Evolutionary conservation across 768 basidiomycete genomes (phyloP), one percentile per base, ranked within the genome.

Genomic region (Rhizopogon salebrosus): DNA sequence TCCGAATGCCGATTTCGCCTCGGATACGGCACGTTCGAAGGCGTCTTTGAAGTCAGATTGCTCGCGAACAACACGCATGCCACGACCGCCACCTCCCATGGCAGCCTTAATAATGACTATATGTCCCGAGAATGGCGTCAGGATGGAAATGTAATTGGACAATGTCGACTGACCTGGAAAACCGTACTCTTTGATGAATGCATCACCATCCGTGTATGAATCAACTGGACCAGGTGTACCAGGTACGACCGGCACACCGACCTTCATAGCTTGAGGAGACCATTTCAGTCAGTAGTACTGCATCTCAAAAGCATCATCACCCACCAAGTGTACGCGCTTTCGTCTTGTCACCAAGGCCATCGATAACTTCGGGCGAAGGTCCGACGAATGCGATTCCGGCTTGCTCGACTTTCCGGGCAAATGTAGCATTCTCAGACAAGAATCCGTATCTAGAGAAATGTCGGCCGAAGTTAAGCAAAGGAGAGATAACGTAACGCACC

Each of bases 41-140:
- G 89, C 76, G 52, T 80, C 76, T 73, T 92, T 80, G 79, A 98
- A 98, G 60, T 92, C 88, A 27, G 86, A 85, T 68, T 95, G 88
- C 64, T 94, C 92, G 57, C 92, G 85, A 31, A 99, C 97, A 52
- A 99, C 95, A 63, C 97, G 90, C 97, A 98, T 99, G 55, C 97
- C 97, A 61, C 95, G 92, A 50, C 97, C 97, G 61, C 95, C 95
- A 54, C 95, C 95, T 54, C 95, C 95, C 91, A 97, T 95, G 8
- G 95, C 95, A 36, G 97, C 97, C 74, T 98, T 99, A 82, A 99
- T 98, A 70, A 99, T 98, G 51, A 99, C 93, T 86, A 66, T 27
- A 68, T 24, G 62, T n/a, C n/a, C 9, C 43, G 48, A 29, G 53
- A 26, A 11, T 42, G 48, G 16, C 61, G 42, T 39, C 46, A 53